Base-by-base conservation (phyloP, 768 basidiomycete genomes). In the Pholiota molesta region DNA sequence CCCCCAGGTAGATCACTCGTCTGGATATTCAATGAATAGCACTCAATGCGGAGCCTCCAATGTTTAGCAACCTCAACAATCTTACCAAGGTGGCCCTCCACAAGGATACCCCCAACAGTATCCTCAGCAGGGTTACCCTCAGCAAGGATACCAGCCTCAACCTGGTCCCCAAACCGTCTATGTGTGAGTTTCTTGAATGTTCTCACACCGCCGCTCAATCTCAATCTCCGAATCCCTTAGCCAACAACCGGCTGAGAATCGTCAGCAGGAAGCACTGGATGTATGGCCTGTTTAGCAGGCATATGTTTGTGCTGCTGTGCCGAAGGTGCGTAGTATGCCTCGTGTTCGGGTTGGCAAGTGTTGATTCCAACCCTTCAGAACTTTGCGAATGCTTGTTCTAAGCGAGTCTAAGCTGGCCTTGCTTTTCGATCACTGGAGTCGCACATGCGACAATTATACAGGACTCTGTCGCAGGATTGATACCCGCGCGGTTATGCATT, bases 111-210 rank as follows among this genome's bases (percentile, higher is more conserved):
- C 76, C 23, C 75, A 76, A 44, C 75, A 74, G 64, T 77, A 79
- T 54, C 77, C 79, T 33, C 78, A 79, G 62, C 79, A 74, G 60
- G 77, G 76, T 9, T 77, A 80, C 55, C 78, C 81, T 37, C 80
- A 80, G 67, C 80, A 75, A 61, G 78, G 77, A 14, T 77, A 80
- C 65, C 80, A 78, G 49, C 75, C 78, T 10, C 78, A 82, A 57
- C 79, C 78, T 14, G 71, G 64, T n/a, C 92, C 92, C 17, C 91
- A 94, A 72, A 87, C 89, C 0, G 87, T 94, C 56, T 90, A 91
- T 70, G 89, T 92, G 91, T 92, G 70, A 66, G 90, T 81, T 19
- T 9, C 31, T 29, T 14, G 23, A 16, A 37, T 6, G 17, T 47
- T 53, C 39, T 44, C 45, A 21, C 29, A 37, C 35, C 10, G 5